phyloP scores from a whole-genome alignment of 2,329 filamentous ascomycete genomes.

The Ascochyta fabae region DNA sequence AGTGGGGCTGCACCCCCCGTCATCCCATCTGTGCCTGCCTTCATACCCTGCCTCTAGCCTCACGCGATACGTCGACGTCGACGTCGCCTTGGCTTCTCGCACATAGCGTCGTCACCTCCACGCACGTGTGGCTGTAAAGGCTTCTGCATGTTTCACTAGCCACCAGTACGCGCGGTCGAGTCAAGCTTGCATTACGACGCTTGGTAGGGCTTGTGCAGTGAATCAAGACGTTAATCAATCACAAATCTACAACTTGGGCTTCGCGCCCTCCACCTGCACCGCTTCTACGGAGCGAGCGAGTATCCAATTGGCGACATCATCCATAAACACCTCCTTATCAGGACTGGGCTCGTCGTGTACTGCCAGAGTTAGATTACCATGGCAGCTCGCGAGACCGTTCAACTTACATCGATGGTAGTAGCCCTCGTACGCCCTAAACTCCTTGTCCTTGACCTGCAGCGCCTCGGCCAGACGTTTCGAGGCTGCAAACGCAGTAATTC shows the following conservation, averaged over 20 bases:
- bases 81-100: background rate
- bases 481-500: conserved; percentile 69
- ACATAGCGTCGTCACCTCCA: conserved; percentile 13
- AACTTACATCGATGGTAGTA: conserved; percentile 73
- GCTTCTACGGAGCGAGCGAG: conserved; percentile 41
- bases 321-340: conserved; percentile 43
- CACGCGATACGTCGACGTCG: background rate
- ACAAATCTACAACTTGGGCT: conserved; percentile 41
- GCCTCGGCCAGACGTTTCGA: conserved; percentile 69
- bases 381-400: background rate
- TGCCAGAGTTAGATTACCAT: conserved; percentile 27
- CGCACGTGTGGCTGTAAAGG: conserved; percentile 2
- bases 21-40: background rate
- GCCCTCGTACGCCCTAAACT: conserved; percentile 76
- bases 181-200: background rate
- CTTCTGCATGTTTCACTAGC: conserved; percentile 17
- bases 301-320: conserved; percentile 48
- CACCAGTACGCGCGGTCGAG: conserved; percentile 16
- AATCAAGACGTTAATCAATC: background rate
- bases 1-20: conserved; percentile 8
- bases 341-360: conserved; percentile 48
- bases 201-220: background rate
- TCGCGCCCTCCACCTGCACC: conserved; percentile 37
- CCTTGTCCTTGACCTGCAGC: conserved; percentile 68
- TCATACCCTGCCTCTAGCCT: background rate